Percentiles rank a stretch among this genome's conserved stretches.
Conservation (phyloP, 2,329 filamentous ascomycete genomes). For the Blastomyces emzantsi region DNA sequence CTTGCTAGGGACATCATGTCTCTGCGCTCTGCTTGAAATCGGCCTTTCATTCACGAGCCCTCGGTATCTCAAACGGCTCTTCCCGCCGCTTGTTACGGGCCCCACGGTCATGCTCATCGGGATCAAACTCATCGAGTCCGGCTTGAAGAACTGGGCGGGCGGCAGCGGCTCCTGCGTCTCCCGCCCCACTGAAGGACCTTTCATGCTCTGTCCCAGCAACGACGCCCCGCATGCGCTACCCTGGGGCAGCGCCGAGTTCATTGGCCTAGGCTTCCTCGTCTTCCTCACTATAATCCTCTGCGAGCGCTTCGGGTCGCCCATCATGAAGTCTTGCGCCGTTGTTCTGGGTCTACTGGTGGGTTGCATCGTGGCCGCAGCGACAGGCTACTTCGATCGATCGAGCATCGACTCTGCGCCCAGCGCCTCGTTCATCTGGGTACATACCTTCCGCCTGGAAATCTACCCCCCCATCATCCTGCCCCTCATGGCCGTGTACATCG, state of each 20-base stretch:
- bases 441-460: conserved; percentile 56
- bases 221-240: conserved; percentile 52
- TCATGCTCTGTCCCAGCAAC: conserved; percentile 49
- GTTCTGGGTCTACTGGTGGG: conserved; percentile 56
- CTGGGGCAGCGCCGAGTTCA: conserved; percentile 56
- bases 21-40: conserved; percentile 50
- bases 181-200: conserved; percentile 38
- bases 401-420: conserved; percentile 53
- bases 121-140: conserved; percentile 52
- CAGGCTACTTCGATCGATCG: conserved; percentile 54
- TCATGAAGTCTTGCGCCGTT: conserved; percentile 61
- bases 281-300: conserved; percentile 59
- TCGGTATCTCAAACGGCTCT: conserved; percentile 51
- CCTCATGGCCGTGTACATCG: conserved; percentile 49
- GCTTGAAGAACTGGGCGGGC: conserved; percentile 61
- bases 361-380: conserved; percentile 58
- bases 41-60: conserved; percentile 56
- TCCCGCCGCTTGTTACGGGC: conserved; percentile 60
- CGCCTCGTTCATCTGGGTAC: conserved; percentile 61
- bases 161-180: conserved; percentile 44
- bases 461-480: conserved; percentile 60
- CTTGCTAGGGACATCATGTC: conserved; percentile 47
- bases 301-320: conserved; percentile 59
- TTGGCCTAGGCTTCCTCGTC: conserved; percentile 58
- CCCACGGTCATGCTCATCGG: conserved; percentile 60